Evolutionary conservation across 176 grass and related monocot genomes (phyloP), one percentile per base, ranked within the genome.

Genomic region (Typha latifolia): DNA sequence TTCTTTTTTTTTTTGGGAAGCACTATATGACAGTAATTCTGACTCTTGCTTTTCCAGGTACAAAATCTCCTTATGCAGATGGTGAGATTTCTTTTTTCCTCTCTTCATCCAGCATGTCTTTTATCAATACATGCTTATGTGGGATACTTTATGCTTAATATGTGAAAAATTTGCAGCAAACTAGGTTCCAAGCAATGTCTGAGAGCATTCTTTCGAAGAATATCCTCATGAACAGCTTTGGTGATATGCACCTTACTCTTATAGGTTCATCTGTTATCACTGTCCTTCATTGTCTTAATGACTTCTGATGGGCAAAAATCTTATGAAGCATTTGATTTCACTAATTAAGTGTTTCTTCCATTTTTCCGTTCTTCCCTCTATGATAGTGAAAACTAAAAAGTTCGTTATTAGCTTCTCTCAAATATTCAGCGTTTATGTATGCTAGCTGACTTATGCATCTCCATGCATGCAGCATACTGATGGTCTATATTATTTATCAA

Each of bases 41-140:
- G 66, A 43, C 24, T 23, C 70, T 70, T 79, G 64, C 20, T 5
- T 43, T 83, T 90, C 71, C 82, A 96, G 91, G 91, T 96, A 34
- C 87, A 96, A 85, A 91, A 91, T 62, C 91, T 96, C 51, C 91
- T 96, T 15, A 47, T 81, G 22, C 91, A 96, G 70, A 96, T 91
- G 91, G 91, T 91, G 71, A 88, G 87, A 59, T 71, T 57, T n/a
- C 11, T 23, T n/a, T 56, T 62, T 49, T 23, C 9, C 16, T 20
- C 23, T 72, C 22, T 75, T 37, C 22, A 66, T 15, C 66, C 61
- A 48, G 61, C 16, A 23, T 70, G 79, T 23, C 10, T 64, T 69
- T 73, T 63, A 74, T 55, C 37, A 12, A 48, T 49, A 5, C n/a
- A 18, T 16, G 18, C 34, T 37, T 77, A 73, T 13, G 51, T 69